phyloP scores from a whole-genome alignment of 164 flowering plant genomes.

The Stephania japonica region DNA sequence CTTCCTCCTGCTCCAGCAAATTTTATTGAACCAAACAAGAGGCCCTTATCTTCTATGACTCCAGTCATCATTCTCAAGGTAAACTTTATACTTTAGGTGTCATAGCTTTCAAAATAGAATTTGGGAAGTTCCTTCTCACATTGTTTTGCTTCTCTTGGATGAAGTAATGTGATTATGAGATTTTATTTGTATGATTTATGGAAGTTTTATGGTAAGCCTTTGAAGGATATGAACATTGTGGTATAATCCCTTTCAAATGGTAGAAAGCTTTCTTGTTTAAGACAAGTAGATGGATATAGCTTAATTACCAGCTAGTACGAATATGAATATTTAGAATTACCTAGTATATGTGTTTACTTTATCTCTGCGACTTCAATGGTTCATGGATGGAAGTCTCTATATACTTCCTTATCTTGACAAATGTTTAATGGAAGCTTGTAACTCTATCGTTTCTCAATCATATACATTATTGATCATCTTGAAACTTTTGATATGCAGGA shows the following conservation, averaged over 20 bases:
- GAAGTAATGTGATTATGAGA: too few relatives aligned
- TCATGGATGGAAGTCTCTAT: background rate
- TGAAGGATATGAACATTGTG: background rate
- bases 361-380: background rate
- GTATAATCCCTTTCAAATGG: background rate
- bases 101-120: background rate
- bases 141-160: too few relatives aligned
- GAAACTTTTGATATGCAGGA: constrained; percentile 37
- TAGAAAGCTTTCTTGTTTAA: background rate
- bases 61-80: constrained; percentile 82
- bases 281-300: background rate
- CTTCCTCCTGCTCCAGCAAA: constrained; percentile 92
- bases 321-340: background rate
- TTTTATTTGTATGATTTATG: background rate
- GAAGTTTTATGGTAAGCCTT: background rate
- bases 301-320: background rate
- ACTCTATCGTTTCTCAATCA: background rate
- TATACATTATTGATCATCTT: background rate
- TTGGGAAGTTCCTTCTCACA: background rate
- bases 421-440: background rate
- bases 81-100: background rate
- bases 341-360: background rate
- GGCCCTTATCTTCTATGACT: constrained; percentile 93
- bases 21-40: constrained; percentile 69
- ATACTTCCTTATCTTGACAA: too few relatives aligned